phyloP scores from a whole-genome alignment of 129 eudicot species.

The Tanacetum coccineum region DNA sequence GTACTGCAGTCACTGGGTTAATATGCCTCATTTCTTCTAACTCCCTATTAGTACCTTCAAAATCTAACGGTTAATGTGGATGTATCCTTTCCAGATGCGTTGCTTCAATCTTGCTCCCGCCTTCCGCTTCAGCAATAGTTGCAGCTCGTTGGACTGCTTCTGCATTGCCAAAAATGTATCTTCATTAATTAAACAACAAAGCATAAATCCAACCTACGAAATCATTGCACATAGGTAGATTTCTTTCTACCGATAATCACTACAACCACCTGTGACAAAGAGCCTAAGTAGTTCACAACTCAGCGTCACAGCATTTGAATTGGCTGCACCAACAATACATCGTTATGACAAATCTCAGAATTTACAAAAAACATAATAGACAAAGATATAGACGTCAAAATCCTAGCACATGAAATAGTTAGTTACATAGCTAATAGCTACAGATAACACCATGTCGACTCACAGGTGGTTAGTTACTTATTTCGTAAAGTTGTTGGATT shows the following conservation, averaged over 20 bases:
- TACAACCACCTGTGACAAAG: constrained; percentile 67
- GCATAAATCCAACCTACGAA: not conserved
- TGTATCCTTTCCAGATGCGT: constrained; percentile 93
- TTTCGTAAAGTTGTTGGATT: no score
- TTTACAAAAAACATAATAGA: no score
- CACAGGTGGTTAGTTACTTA: no score
- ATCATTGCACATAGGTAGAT: constrained; percentile 10
- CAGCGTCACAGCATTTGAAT: constrained; percentile 46
- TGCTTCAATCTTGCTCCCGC: constrained; percentile 63
- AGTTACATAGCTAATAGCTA: no score
- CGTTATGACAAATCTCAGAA: no score
- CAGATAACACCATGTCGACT: no score
- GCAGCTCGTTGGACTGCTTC: constrained; percentile 90
- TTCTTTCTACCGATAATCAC: constrained; percentile 6
- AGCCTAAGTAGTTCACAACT: constrained; percentile 59
- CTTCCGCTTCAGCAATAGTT: constrained; percentile 87
- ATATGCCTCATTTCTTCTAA: constrained; percentile 15
- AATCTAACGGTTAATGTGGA: constrained; percentile 83
- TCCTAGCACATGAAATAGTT: not conserved
- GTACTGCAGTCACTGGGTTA: not conserved
- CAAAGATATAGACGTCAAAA: not conserved
- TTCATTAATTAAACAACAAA: not conserved
- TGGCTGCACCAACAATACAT: no score
- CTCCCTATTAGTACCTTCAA: constrained; percentile 44
- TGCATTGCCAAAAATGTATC: constrained; percentile 26